Evolutionary conservation across 1,284 basidiomycete genomes (phyloP), one percentile per base, ranked within the genome.

Genomic region (Malassezia pachydermatis): DNA sequence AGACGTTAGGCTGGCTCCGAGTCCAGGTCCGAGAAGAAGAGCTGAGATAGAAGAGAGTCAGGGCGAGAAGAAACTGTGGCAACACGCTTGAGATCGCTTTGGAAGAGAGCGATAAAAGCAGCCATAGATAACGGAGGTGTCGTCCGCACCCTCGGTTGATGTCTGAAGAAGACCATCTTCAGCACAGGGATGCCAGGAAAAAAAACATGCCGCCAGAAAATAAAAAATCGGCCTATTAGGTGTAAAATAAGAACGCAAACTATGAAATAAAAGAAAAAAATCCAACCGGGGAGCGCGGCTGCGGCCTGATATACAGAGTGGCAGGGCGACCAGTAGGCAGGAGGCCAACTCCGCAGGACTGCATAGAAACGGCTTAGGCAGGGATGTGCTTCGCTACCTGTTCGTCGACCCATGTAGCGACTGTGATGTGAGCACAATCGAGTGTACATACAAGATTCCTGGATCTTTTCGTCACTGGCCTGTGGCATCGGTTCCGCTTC

Each of bases 341-440:
- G n/a, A n/a, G n/a, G n/a, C n/a, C n/a, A n/a, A n/a, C n/a, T n/a
- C n/a, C n/a, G n/a, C n/a, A n/a, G n/a, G n/a, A n/a, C n/a, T n/a
- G n/a, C n/a, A n/a, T n/a, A n/a, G n/a, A n/a, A n/a, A n/a, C n/a
- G 11, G 22, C 14, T 38, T n/a, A 38, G 14, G 36, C 36, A 24
- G 8, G 36, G 8, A 35, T 17, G 13, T 52, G 43, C 44, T 52
- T 45, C 3, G 53, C 41, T 23, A 58, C 55, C 35, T 62, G 60
- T 19, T 51, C 28, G 24, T 60, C 53, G 32, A 55, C 58, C 63
- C 63, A 65, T 1, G 17, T 11, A 45, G 55, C 59, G 3, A 60
- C 55, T 16, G 40, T 16, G 23, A n/a, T n/a, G n/a, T n/a, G 14
- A 16, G 2, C 35, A 43, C 17, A 49, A 34, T 35, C 10, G 10